These are phyloP conservation scores for Fraxinus pennsylvanica DNA, from an alignment of 257 asterid species.

Conservation along the genomic window DNA sequence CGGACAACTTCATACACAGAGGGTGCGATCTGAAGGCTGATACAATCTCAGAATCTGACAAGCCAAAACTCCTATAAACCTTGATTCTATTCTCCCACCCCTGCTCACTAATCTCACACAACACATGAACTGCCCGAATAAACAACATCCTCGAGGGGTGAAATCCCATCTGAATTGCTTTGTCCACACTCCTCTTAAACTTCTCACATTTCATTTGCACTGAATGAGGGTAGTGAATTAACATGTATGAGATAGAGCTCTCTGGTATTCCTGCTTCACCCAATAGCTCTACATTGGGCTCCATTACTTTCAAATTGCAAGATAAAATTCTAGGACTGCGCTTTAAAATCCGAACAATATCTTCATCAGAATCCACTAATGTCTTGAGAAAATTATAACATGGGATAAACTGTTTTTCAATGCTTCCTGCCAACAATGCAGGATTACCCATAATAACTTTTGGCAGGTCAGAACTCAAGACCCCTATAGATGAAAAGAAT, in stretches of 20 bases:
- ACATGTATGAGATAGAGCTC: background rate
- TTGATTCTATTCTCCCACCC: conserved; percentile 18
- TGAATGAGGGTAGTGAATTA: background rate
- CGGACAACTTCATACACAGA: conserved; percentile 29
- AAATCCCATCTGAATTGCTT: conserved; percentile 32
- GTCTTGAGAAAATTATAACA: conserved; percentile 22
- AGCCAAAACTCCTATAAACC: conserved; percentile 33
- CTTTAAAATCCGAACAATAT: conserved; percentile 3
- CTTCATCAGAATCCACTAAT: conserved; percentile 18
- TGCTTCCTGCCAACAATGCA: conserved; percentile 13
- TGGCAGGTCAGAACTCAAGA: conserved; percentile 3
- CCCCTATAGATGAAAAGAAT: conserved; percentile 32
- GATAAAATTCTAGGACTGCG: background rate
- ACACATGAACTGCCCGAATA: conserved; percentile 19
- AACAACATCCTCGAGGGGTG: background rate
- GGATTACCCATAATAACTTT: background rate
- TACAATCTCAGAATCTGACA: conserved; percentile 28
- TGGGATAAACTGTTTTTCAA: conserved; percentile 24
- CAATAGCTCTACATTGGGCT: conserved; percentile 1
- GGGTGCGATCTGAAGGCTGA: conserved; percentile 30
- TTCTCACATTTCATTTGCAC: background rate
- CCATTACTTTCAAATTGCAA: conserved; percentile 5
- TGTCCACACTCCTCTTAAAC: conserved; percentile 9
- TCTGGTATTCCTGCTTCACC: background rate
- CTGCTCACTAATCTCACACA: conserved; percentile 8